Evolutionary conservation across 2,329 filamentous ascomycete species (phyloP).

Genomic region (Diaporthe humulicola): DNA sequence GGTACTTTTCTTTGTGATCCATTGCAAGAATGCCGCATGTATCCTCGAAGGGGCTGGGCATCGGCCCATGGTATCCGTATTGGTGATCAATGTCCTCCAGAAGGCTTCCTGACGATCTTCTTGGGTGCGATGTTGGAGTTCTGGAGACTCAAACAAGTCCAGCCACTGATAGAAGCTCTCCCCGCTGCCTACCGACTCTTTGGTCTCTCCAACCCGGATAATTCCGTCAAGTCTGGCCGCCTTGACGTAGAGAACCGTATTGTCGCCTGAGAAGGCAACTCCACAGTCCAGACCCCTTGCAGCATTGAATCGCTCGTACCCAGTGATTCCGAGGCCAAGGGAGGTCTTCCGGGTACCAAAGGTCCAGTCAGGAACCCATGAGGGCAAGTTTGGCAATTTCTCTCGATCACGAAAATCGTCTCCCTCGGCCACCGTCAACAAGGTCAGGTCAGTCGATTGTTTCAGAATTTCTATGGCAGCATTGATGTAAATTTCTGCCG

Average conservation of each 20-base stretch:
- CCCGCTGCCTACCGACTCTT: neutral
- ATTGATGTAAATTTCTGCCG: too few relatives aligned
- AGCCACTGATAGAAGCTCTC: neutral
- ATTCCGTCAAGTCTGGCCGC: conserved; percentile 8
- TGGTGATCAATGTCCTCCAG: conserved; percentile 17
- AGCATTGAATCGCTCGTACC: conserved; percentile 5
- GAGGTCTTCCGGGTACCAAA: neutral
- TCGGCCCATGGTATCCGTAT: neutral
- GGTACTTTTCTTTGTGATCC: neutral
- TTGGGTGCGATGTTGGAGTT: neutral
- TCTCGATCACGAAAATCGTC: neutral
- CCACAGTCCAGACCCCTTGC: neutral
- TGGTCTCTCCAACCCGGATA: neutral
- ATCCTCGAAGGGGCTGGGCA: neutral
- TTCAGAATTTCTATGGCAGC: too few relatives aligned
- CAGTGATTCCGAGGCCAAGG: conserved; percentile 15
- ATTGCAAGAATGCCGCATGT: too few relatives aligned
- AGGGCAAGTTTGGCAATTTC: neutral
- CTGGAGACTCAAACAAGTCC: neutral
- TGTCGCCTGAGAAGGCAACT: neutral
- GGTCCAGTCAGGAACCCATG: conserved; percentile 19
- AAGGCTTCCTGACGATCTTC: neutral
- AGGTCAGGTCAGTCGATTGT: neutral
- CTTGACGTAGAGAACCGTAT: neutral
- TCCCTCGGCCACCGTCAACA: conserved; percentile 14